Evolutionary conservation across 1,139 yeast species (phyloP), one percentile per base, ranked within the genome.

Genomic region (Schwanniomyces etchellsii): DNA sequence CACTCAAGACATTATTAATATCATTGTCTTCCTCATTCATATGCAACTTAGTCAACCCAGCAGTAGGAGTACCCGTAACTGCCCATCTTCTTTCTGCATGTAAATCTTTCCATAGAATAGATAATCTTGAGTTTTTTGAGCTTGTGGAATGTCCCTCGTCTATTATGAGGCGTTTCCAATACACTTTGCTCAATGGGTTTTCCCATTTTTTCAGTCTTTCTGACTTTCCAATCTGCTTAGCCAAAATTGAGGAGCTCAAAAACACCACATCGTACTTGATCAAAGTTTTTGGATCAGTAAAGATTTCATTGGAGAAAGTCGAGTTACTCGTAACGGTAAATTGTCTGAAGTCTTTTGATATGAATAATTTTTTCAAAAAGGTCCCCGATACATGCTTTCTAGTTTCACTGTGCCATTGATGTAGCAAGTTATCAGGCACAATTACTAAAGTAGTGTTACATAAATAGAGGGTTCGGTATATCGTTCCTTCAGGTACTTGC

Each of bases 31-130:
- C 66, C 37, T 70, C 75, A 39, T 70, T 73, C 64, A 78, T 64
- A 36, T 76, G 72, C 3, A 79, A 48, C 28, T 68, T 68, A 0
- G 85, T 78, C 35, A 80, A 54, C 0, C 88, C 88, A 0, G 82
- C 68, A 0, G 86, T 79, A 2, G 88, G 88, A 0, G 88, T 81
- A 20, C 89, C 88, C 0, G 83, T 74, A 1, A 81, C 83, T 0
- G 79, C 78, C 89, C 88, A 81, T 37, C 73, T 62, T 30, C 85
- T 58, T 45, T 81, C 88, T 6, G 74, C 70, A 33, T 57, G 52
- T 30, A 81, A 47, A 13, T 57, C 53, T 26, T 60, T 62, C 21
- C 82, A 76, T 24, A 74, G 46, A 3, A 54, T 47, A 16, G 76
- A 76, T 1, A 73, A 63, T 34, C 70, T 58, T 2, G 82, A 66